phyloP scores from a whole-genome alignment of 2,329 filamentous ascomycete genomes.

The Penicillium sp. region DNA sequence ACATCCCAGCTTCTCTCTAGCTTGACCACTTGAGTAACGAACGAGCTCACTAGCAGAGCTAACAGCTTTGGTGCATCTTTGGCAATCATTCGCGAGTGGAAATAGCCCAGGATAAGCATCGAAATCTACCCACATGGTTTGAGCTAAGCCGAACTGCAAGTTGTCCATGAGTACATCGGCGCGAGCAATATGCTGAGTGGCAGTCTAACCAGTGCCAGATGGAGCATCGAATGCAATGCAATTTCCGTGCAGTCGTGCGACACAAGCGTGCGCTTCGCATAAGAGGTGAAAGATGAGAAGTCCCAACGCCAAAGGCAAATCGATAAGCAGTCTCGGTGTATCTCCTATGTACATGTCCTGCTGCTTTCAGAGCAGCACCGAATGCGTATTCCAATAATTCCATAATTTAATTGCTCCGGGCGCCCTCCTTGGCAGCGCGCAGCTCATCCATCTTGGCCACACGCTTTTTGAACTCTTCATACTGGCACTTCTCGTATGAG shows the following conservation, averaged over 20 bases:
- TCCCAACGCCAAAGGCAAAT: conserved; percentile 38
- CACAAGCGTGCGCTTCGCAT: conserved; percentile 9
- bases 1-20: no score
- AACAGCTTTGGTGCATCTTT: no score
- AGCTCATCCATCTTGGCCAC: conserved; percentile 99
- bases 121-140: background rate
- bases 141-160: background rate
- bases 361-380: conserved; percentile 28
- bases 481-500: conserved; percentile 98
- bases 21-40: no score
- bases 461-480: conserved; percentile 96
- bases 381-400: conserved; percentile 24
- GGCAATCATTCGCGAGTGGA: no score
- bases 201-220: background rate
- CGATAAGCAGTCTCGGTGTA: conserved; percentile 36
- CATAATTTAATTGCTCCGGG: conserved; percentile 69
- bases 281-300: conserved; percentile 1
- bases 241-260: background rate
- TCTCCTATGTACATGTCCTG: conserved; percentile 41
- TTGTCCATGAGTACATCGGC: background rate
- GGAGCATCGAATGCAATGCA: background rate
- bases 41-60: background rate
- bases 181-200: background rate
- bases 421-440: conserved; percentile 75
- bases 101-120: no score